These are phyloP conservation scores for Kuraishia capsulata DNA, from an alignment of 805 yeast species.

Conservation along the genomic window DNA sequence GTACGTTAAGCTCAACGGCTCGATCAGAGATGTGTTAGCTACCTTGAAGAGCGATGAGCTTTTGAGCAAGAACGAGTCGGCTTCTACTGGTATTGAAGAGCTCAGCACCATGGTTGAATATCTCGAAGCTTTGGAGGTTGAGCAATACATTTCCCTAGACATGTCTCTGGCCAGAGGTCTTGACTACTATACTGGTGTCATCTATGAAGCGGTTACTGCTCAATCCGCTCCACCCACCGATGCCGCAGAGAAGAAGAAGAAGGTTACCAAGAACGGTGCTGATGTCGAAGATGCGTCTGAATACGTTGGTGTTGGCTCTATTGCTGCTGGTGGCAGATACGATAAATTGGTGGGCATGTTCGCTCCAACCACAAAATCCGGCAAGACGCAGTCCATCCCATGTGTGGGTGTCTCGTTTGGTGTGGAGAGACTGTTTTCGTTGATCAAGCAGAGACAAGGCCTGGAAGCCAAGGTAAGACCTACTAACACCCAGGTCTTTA, in stretches of 20 bases:
- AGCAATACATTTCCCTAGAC: conserved; percentile 67
- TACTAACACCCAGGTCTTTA: conserved; percentile 83
- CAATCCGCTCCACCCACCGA: conserved; percentile 93
- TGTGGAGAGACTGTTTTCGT: conserved; percentile 87
- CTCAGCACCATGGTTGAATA: conserved; percentile 69
- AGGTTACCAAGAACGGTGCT: conserved; percentile 29
- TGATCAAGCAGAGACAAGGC: conserved; percentile 69
- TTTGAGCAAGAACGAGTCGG: conserved; percentile 58
- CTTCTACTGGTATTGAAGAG: conserved; percentile 74
- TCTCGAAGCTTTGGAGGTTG: conserved; percentile 75
- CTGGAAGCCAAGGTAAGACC: conserved; percentile 62
- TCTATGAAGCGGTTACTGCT: conserved; percentile 91
- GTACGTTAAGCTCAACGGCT: conserved; percentile 79
- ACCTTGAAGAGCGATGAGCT: conserved; percentile 47
- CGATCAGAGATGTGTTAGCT: conserved; percentile 52
- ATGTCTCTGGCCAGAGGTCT: conserved; percentile 94
- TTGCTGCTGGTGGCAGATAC: conserved; percentile 98
- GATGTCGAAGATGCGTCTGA: conserved; percentile 86
- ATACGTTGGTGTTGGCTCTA: conserved; percentile 96
- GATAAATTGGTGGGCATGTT: conserved; percentile 97
- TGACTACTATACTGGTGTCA: conserved; percentile 95
- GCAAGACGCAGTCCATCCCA: conserved; percentile 68
- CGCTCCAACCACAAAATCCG: conserved; percentile 69
- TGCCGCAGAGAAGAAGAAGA: conserved; percentile 57
- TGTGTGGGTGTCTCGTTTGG: conserved; percentile 98